Evolutionary conservation across 1,284 basidiomycete species (phyloP).

Genomic region (Sparassis latifolia): DNA sequence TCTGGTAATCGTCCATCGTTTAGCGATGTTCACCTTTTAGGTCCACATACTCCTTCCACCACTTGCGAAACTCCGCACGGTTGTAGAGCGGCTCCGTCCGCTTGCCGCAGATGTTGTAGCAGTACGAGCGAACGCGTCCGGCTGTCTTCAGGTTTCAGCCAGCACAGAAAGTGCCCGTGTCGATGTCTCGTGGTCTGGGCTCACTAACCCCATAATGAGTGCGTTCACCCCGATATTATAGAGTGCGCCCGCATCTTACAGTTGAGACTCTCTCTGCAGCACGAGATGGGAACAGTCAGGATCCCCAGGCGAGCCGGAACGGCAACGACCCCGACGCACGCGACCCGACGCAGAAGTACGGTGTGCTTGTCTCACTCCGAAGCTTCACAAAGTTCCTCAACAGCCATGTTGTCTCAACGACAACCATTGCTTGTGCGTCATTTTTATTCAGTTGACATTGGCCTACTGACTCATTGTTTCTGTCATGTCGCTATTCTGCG

Average conservation of each 20-base stretch:
- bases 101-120: constrained; percentile 67
- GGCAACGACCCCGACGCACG: constrained; percentile 30
- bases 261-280: constrained; percentile 5
- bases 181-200: constrained; percentile 78
- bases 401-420: constrained; percentile 78
- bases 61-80: constrained; percentile 69
- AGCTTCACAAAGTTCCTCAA: constrained; percentile 82
- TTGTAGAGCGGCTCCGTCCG: constrained; percentile 71
- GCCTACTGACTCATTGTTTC: background rate
- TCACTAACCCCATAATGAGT: constrained; percentile 66
- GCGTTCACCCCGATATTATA: constrained; percentile 16
- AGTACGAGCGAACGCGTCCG: constrained; percentile 61
- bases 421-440: constrained; percentile 76
- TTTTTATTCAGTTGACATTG: background rate
- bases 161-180: constrained; percentile 65
- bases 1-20: background rate
- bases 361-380: constrained; percentile 64
- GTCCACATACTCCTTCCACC: constrained; percentile 79
- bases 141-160: constrained; percentile 62
- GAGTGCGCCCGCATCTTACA: background rate
- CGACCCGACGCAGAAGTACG: constrained; percentile 51
- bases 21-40: constrained; percentile 32
- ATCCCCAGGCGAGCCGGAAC: constrained; percentile 12
- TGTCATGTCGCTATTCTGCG: background rate
- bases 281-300: constrained; percentile 16